These are phyloP conservation scores for Eimeria falciformis DNA, from an alignment of 169 alveolate species.

Conservation along the genomic window DNA sequence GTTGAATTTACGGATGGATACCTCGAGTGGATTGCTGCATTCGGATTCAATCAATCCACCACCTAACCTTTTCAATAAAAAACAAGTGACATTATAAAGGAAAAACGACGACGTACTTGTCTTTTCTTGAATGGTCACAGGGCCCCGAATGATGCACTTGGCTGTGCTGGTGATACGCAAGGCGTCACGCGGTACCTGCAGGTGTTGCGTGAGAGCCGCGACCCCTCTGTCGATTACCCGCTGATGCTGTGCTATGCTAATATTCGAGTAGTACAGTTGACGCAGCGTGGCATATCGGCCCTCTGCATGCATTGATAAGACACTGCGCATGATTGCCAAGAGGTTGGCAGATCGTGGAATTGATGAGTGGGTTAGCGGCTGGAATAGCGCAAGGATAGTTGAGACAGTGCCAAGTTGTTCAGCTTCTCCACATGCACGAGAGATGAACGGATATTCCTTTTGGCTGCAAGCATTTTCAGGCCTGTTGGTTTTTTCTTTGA, in stretches of 20 bases:
- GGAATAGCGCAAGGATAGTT: too few species aligned
- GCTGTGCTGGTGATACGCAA: conserved; percentile 15
- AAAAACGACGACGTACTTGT: not conserved
- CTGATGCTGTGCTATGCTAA: not conserved
- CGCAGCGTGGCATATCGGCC: not conserved
- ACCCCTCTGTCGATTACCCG: conserved; percentile 27
- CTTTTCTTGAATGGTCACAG: not conserved
- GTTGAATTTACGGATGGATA: not conserved
- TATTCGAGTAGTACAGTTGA: not conserved
- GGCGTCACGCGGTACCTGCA: not conserved
- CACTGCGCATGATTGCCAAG: conserved; percentile 5
- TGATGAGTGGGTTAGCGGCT: not conserved
- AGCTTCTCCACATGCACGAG: too few species aligned
- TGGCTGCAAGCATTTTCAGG: too few species aligned
- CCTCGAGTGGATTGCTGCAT: not conserved
- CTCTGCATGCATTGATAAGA: not conserved
- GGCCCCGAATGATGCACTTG: conserved; percentile 11
- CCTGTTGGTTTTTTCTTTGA: too few species aligned
- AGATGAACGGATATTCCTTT: too few species aligned
- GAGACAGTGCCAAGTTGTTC: too few species aligned
- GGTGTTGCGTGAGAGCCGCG: not conserved
- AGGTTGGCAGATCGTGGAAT: not conserved
- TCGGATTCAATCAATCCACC: not conserved
- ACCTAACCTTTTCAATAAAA: not conserved
- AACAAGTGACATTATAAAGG: too few species aligned